These are phyloP conservation scores for Staphylotrichum tortipilum DNA, from an alignment of 495 filamentous ascomycete genomes.

Conservation along the genomic window DNA sequence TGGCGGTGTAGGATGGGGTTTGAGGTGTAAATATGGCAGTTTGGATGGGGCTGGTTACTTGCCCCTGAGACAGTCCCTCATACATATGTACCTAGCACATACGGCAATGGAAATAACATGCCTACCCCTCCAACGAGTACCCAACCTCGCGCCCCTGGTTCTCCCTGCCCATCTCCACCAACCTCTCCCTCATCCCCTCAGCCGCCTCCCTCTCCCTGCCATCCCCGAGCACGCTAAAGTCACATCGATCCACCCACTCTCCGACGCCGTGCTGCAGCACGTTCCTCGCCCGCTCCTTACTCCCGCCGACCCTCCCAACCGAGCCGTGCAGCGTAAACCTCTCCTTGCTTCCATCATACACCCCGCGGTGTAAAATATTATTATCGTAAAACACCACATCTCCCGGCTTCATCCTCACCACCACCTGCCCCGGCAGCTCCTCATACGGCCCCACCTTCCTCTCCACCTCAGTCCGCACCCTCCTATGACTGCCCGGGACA, in stretches of 20 bases:
- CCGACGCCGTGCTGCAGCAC: conserved; percentile 82
- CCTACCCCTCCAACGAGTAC: conserved; percentile 37
- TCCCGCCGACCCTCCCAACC: conserved; percentile 52
- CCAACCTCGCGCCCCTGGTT: conserved; percentile 45
- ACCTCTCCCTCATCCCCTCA: conserved; percentile 42
- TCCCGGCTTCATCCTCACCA: conserved; percentile 57
- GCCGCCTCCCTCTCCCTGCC: conserved; percentile 46
- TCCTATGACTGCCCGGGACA: conserved; percentile 59
- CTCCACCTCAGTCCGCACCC: conserved; percentile 59
- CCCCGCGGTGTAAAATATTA: conserved; percentile 74
- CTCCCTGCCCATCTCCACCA: conserved; percentile 53
- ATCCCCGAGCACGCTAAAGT: conserved; percentile 42
- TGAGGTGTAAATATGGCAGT: background rate
- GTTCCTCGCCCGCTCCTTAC: conserved; percentile 55
- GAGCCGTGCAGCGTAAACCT: conserved; percentile 77
- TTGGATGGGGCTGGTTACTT: no score
- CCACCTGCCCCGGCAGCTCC: conserved; percentile 49
- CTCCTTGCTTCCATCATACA: conserved; percentile 54
- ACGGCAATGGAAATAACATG: background rate
- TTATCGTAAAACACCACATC: conserved; percentile 82
- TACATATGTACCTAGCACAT: background rate
- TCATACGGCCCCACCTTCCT: conserved; percentile 52
- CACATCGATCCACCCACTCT: conserved; percentile 55
- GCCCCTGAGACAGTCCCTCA: no score
- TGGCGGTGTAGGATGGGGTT: background rate